phyloP scores from a whole-genome alignment of 768 basidiomycete genomes.

The Guyanaporus albipodus region DNA sequence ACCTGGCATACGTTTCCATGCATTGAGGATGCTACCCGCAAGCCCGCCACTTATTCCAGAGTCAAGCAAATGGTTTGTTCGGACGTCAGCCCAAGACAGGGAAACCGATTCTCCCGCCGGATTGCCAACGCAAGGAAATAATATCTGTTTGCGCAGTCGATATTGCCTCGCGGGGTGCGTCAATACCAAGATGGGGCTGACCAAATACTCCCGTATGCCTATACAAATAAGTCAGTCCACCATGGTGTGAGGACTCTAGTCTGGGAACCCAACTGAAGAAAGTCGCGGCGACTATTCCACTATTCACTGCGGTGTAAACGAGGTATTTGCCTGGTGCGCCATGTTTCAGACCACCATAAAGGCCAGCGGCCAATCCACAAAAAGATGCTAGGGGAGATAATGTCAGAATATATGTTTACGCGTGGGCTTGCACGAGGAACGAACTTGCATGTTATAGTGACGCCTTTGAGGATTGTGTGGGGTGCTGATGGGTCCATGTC shows the following conservation, averaged over 20 bases:
- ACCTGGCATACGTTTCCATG: conserved; percentile 49
- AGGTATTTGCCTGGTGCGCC: conserved; percentile 48
- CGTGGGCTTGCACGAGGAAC: conserved; percentile 32
- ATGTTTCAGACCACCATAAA: conserved; percentile 45
- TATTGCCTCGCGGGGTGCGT: conserved; percentile 47
- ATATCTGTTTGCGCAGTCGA: conserved; percentile 35
- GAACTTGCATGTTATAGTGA: conserved; percentile 77
- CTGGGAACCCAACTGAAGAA: conserved; percentile 68
- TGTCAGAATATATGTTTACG: conserved; percentile 21
- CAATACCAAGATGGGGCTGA: conserved; percentile 57
- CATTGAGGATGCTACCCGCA: conserved; percentile 56
- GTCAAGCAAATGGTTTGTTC: conserved; percentile 61
- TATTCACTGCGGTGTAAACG: conserved; percentile 64
- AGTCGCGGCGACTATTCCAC: conserved; percentile 62
- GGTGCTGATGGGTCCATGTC: conserved; percentile 32
- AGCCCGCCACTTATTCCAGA: conserved; percentile 68
- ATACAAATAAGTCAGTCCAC: conserved; percentile 3
- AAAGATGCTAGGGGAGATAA: conserved; percentile 46
- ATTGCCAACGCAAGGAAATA: conserved; percentile 22
- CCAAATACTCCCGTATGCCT: conserved; percentile 76
- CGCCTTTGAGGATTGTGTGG: conserved; percentile 51
- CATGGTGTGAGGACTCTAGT: not conserved
- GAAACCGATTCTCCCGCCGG: conserved; percentile 8
- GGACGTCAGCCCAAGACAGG: conserved; percentile 49
- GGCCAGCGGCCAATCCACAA: conserved; percentile 45